phyloP scores from a whole-genome alignment of 2,329 filamentous ascomycete genomes.

The Colletotrichum neosansevieriae region DNA sequence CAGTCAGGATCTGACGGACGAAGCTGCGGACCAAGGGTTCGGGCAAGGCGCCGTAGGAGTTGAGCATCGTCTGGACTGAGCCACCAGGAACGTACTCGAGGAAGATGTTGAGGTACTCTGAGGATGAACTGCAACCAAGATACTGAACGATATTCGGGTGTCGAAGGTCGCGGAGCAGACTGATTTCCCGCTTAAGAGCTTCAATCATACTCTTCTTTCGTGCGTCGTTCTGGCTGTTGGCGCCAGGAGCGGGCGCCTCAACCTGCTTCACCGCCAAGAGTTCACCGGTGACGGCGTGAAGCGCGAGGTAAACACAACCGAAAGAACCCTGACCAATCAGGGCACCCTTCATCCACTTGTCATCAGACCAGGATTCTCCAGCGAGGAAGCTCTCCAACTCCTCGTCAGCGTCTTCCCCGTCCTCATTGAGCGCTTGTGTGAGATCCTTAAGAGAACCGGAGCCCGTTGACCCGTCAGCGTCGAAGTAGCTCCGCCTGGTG shows the following conservation, averaged over 20 bases:
- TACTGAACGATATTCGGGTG: slow-evolving; percentile 99
- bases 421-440: slow-evolving; percentile 86
- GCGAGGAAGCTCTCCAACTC: slow-evolving; percentile 91
- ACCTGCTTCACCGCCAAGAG: slow-evolving; percentile 99
- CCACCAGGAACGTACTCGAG: slow-evolving; percentile 98
- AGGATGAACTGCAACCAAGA: slow-evolving; percentile 91
- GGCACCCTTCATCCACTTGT: slow-evolving; percentile 99
- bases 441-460: slow-evolving; percentile 85
- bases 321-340: slow-evolving; percentile 98
- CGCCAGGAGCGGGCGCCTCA: slow-evolving; percentile 83
- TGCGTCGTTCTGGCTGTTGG: slow-evolving; percentile 84
- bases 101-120: slow-evolving; percentile 98
- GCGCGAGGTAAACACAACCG: slow-evolving; percentile 92
- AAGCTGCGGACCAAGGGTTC: slow-evolving; percentile 97
- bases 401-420: slow-evolving; percentile 91
- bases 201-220: slow-evolving; percentile 99
- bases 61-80: slow-evolving; percentile 97
- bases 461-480: slow-evolving; percentile 79
- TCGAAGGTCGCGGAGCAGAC: slow-evolving; percentile 90
- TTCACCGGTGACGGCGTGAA: slow-evolving; percentile 96
- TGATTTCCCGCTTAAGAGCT: slow-evolving; percentile 95
- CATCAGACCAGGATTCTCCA: slow-evolving; percentile 93
- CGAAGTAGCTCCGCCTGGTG: slow-evolving; percentile 83
- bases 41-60: slow-evolving; percentile 94
- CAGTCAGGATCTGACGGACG: slow-evolving; percentile 93